Percentiles rank a stretch among this genome's conserved stretches.
These are phyloP conservation scores for Teunomyces lycoperdinae DNA, from an alignment of 805 yeast species.

Conservation along the genomic window DNA sequence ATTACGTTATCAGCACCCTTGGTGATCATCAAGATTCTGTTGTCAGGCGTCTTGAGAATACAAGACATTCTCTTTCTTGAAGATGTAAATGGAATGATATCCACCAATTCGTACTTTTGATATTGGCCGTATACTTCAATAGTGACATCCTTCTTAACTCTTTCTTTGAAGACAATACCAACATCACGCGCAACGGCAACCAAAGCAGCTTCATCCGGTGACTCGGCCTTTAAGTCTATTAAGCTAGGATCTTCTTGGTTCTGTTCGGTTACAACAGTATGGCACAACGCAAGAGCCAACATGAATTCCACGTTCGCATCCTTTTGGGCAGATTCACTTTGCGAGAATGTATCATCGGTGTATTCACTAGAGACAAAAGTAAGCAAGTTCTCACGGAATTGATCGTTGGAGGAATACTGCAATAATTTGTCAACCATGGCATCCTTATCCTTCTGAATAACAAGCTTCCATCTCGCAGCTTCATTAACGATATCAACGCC, in stretches of 20 bases:
- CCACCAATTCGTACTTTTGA: conserved; percentile 48
- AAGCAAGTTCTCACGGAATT: conserved; percentile 46
- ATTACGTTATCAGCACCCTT: conserved; percentile 82
- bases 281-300: conserved; percentile 68
- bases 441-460: conserved; percentile 55
- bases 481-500: conserved; percentile 74
- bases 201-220: conserved; percentile 81
- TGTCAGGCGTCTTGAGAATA: conserved; percentile 46
- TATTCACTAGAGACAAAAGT: conserved; percentile 65
- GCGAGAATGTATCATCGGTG: conserved; percentile 48
- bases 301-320: conserved; percentile 55
- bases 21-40: conserved; percentile 45
- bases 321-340: conserved; percentile 35
- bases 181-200: conserved; percentile 74
- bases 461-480: conserved; percentile 47
- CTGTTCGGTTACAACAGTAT: conserved; percentile 66
- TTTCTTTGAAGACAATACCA: conserved; percentile 61
- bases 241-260: conserved; percentile 36
- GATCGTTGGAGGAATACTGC: conserved; percentile 16
- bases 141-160: conserved; percentile 47
- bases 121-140: conserved; percentile 46
- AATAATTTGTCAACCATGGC: conserved; percentile 49
- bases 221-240: conserved; percentile 67
- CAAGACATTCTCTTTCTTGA: conserved; percentile 79
- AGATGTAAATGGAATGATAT: conserved; percentile 63